Conservation (phyloP, 768 basidiomycete species). For the Panellus pusillus region DNA sequence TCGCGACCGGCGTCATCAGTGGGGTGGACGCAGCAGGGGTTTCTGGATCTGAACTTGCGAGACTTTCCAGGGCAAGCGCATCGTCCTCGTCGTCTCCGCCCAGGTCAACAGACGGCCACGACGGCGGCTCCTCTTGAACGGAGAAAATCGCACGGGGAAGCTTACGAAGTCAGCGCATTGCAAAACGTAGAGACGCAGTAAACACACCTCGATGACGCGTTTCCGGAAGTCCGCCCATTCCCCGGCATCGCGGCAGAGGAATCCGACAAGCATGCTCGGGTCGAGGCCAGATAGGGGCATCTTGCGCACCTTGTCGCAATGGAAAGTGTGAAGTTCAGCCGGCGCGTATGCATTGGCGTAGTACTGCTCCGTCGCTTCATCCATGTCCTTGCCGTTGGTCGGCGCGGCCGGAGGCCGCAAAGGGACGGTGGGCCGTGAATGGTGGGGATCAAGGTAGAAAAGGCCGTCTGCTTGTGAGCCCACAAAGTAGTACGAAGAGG, state of each 20-base stretch:
- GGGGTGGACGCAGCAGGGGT: neutral
- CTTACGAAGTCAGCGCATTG: conserved; percentile 25
- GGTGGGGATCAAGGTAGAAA: conserved; percentile 80
- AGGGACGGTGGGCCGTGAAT: conserved; percentile 75
- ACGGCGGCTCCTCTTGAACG: conserved; percentile 84
- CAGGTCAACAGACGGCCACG: conserved; percentile 60
- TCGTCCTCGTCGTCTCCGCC: conserved; percentile 22
- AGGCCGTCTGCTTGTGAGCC: conserved; percentile 87
- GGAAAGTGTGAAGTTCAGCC: conserved; percentile 82
- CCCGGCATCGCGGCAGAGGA: conserved; percentile 75
- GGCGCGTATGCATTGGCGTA: conserved; percentile 73
- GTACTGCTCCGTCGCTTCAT: conserved; percentile 54
- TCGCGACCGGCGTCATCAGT: neutral
- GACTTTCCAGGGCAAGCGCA: conserved; percentile 17
- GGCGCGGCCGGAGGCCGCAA: conserved; percentile 42
- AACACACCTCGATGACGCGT: conserved; percentile 70
- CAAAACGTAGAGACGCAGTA: neutral
- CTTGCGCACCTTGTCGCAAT: conserved; percentile 95
- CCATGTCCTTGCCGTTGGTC: conserved; percentile 11
- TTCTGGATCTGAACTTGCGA: conserved; percentile 16
- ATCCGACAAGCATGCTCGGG: conserved; percentile 96
- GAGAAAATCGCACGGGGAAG: conserved; percentile 77
- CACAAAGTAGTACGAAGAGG: conserved; percentile 98
- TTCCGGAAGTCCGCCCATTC: conserved; percentile 85
- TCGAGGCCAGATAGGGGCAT: conserved; percentile 90